phyloP scores from a whole-genome alignment of 805 yeast genomes.

The Ogataea neopini region DNA sequence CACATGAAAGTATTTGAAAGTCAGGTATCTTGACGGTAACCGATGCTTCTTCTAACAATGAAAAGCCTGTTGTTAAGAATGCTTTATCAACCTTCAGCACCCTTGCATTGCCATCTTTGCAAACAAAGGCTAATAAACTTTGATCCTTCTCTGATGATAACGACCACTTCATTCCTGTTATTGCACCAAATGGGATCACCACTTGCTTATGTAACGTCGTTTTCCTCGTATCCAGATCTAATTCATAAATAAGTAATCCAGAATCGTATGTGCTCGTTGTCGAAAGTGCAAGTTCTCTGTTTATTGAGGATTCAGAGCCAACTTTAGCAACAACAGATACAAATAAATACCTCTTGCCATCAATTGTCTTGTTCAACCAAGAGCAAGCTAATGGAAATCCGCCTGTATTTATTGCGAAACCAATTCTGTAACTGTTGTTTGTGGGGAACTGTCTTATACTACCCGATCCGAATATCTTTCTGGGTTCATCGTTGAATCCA shows the following conservation, averaged over 20 bases:
- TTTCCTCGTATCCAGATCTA: conserved; percentile 8
- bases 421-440: conserved; percentile 23
- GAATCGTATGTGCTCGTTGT: conserved; percentile 18
- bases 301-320: conserved; percentile 12
- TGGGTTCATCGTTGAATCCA: conserved; percentile 18
- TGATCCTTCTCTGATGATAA: conserved; percentile 14
- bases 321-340: conserved; percentile 24
- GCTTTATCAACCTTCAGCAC: conserved; percentile 25
- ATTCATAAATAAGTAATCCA: conserved; percentile 27
- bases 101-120: conserved; percentile 29
- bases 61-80: conserved; percentile 13
- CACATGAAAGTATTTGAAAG: conserved; percentile 24
- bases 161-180: conserved; percentile 31
- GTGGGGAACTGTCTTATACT: conserved; percentile 21
- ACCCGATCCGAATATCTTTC: conserved; percentile 4
- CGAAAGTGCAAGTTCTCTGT: conserved; percentile 21
- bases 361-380: conserved; percentile 27
- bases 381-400: conserved; percentile 31
- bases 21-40: conserved; percentile 22
- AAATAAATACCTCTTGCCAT: conserved; percentile 27
- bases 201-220: conserved; percentile 17
- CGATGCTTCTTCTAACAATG: conserved; percentile 21
- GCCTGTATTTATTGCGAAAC: conserved; percentile 32
- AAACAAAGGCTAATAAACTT: conserved; percentile 28
- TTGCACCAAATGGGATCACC: conserved; percentile 25